Evolutionary conservation across 768 basidiomycete species (phyloP).

Genomic region (Udeniomyces megalosporus): DNA sequence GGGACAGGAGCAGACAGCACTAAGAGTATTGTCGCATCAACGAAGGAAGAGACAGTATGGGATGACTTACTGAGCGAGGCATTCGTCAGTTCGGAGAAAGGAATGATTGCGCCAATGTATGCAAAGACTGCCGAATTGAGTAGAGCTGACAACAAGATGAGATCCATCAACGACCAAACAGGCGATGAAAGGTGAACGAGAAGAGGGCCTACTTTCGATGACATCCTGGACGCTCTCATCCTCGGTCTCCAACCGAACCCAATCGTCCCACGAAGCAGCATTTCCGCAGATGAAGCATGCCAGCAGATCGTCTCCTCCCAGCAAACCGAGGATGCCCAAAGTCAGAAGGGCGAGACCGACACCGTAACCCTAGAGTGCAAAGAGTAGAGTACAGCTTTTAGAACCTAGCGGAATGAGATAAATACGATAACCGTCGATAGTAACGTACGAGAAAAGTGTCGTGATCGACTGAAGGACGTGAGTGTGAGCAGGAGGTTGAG

Average conservation of each 20-base stretch:
- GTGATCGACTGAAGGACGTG: constrained; percentile 27
- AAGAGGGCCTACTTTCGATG: not conserved
- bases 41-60: not conserved
- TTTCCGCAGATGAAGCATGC: constrained; percentile 16
- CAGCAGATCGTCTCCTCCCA: constrained; percentile 34
- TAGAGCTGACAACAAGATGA: not conserved
- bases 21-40: not conserved
- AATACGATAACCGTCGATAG: no score
- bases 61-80: constrained; percentile 10
- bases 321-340: constrained; percentile 28
- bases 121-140: constrained; percentile 24
- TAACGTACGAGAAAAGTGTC: constrained; percentile 27
- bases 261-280: constrained; percentile 26
- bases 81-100: constrained; percentile 24
- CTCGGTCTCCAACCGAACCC: constrained; percentile 18
- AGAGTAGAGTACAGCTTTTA: no score
- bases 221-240: constrained; percentile 9
- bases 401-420: no score
- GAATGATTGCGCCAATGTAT: constrained; percentile 31
- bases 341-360: constrained; percentile 30
- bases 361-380: constrained; percentile 21
- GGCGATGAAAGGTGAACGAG: not conserved
- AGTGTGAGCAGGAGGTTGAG: no score
- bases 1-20: not conserved
- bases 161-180: not conserved